phyloP scores from a whole-genome alignment of 129 eudicot genomes.

The Scalesia atractyloides region DNA sequence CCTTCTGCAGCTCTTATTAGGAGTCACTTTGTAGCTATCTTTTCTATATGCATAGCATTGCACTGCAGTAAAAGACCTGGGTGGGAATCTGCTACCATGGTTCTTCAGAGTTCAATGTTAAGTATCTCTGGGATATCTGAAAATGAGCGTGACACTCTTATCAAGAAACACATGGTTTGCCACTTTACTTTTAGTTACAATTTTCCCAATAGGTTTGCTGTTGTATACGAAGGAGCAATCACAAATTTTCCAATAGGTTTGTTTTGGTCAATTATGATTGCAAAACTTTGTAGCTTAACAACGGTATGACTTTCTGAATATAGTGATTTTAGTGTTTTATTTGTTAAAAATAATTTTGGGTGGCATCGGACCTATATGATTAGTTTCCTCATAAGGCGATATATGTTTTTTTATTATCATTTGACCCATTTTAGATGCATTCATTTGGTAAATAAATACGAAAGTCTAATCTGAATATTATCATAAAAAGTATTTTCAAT shows the following conservation, averaged over 20 bases:
- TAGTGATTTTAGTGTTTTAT: not conserved
- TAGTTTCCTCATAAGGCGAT: not conserved
- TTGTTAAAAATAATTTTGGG: not conserved
- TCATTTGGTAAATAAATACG: not conserved
- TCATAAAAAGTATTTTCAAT: not conserved
- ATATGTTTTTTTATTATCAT: not conserved
- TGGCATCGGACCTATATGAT: not conserved
- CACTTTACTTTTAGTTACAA: slow-evolving; percentile 11
- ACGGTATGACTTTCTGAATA: not conserved
- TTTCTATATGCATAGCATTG: slow-evolving; percentile 85
- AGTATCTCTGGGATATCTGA: slow-evolving; percentile 70
- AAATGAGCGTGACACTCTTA: slow-evolving; percentile 81
- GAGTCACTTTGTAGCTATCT: slow-evolving; percentile 81
- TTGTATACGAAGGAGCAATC: not conserved
- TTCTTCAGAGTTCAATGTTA: slow-evolving; percentile 68
- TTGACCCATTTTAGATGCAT: not conserved
- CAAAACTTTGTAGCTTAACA: not conserved
- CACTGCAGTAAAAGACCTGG: slow-evolving; percentile 83
- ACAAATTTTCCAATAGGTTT: slow-evolving; percentile 7
- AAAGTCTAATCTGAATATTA: not conserved
- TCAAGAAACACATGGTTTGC: slow-evolving; percentile 86
- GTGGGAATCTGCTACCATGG: slow-evolving; percentile 66
- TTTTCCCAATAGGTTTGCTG: slow-evolving; percentile 12
- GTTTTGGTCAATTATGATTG: not conserved
- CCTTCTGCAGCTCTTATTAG: slow-evolving; percentile 60